Evolutionary conservation across 2,329 filamentous ascomycete species (phyloP).

Genomic region (Aspergillus fischeri): DNA sequence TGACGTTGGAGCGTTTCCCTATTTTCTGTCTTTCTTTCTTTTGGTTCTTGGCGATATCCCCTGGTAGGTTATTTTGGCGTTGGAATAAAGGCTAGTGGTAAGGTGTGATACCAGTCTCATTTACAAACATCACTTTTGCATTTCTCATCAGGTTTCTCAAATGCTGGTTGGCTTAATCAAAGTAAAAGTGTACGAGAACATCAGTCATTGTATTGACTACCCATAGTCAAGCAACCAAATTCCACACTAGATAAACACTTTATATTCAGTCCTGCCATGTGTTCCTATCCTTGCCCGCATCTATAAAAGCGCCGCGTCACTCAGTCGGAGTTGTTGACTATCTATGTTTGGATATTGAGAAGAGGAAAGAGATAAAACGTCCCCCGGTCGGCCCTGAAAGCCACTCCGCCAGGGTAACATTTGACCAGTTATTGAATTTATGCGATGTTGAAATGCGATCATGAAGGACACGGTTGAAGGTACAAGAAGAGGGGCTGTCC

Average conservation of each 20-base stretch:
- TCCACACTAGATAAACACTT: slow-evolving; percentile 3
- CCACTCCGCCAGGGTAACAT: neutral
- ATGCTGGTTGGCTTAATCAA: neutral
- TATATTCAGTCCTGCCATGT: slow-evolving; percentile 6
- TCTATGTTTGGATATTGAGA: slow-evolving; percentile 10
- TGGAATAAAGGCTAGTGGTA: slow-evolving; percentile 6
- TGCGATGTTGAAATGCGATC: neutral
- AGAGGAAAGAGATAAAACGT: slow-evolving; percentile 1
- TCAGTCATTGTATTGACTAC: neutral
- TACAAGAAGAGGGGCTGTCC: neutral
- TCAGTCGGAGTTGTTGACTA: slow-evolving; percentile 11
- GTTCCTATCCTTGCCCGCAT: slow-evolving; percentile 5
- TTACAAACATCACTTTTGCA: neutral
- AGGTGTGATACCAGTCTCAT: neutral
- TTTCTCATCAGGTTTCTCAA: neutral
- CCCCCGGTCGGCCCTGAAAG: neutral
- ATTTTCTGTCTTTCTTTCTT: neutral
- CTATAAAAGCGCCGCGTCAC: slow-evolving; percentile 17
- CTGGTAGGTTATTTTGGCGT: neutral
- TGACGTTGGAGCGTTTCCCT: slow-evolving; percentile 17
- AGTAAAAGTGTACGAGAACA: neutral
- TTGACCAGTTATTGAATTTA: slow-evolving; percentile 1
- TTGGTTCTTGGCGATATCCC: slow-evolving; percentile 2
- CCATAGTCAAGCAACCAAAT: neutral
- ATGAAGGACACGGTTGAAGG: neutral